phyloP scores from a whole-genome alignment of 2,329 filamentous ascomycete genomes.

The Pseudopithomyces maydicus region DNA sequence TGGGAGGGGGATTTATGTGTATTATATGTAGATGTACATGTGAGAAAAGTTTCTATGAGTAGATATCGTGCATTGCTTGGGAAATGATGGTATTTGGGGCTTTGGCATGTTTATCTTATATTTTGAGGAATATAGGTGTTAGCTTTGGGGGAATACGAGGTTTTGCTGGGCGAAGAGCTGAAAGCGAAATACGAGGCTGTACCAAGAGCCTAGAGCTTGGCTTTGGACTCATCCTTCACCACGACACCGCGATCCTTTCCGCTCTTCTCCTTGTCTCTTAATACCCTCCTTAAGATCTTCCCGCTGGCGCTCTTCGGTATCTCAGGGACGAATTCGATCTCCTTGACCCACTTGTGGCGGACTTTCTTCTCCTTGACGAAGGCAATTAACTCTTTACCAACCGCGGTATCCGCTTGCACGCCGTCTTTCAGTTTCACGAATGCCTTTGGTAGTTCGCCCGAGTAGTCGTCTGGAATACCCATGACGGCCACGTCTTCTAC shows the following conservation, averaged over 20 bases:
- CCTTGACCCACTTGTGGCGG: slow-evolving; percentile 53
- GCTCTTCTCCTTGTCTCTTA: slow-evolving; percentile 50
- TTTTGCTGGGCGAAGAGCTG: neutral
- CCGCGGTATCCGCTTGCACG: slow-evolving; percentile 28
- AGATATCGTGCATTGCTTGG: no score
- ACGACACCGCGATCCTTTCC: slow-evolving; percentile 36
- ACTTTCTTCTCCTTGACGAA: slow-evolving; percentile 53
- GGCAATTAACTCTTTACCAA: slow-evolving; percentile 49
- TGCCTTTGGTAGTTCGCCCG: slow-evolving; percentile 53
- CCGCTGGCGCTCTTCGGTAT: slow-evolving; percentile 55
- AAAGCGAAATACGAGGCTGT: neutral
- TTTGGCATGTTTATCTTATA: no score
- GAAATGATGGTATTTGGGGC: no score
- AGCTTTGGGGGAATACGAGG: neutral
- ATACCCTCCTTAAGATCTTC: slow-evolving; percentile 53
- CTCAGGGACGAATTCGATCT: slow-evolving; percentile 53
- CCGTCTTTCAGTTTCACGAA: slow-evolving; percentile 50
- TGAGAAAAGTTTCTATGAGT: no score
- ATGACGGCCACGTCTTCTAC: slow-evolving; percentile 65
- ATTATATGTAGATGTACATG: neutral
- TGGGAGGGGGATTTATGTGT: neutral
- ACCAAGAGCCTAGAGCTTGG: slow-evolving; percentile 9
- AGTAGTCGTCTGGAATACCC: slow-evolving; percentile 59
- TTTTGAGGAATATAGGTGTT: neutral
- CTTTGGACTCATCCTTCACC: slow-evolving; percentile 28